Conservation (phyloP, 805 yeast genomes). For the Monosporozyma aquatica region DNA sequence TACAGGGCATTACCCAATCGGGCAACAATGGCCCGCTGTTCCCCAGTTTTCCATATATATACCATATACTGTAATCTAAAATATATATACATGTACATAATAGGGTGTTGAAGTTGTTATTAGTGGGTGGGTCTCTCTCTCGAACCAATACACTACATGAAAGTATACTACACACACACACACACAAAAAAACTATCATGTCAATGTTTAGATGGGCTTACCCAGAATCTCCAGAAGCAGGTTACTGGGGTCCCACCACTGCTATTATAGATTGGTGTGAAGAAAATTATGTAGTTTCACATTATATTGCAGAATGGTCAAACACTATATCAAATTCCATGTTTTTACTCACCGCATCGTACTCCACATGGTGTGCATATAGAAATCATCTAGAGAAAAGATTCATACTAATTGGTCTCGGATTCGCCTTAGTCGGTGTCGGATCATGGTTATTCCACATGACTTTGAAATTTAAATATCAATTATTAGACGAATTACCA, state of each 20-base stretch:
- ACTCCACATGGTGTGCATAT: slow-evolving; percentile 52
- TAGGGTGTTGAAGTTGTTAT: too few species aligned
- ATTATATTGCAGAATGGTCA: slow-evolving; percentile 81
- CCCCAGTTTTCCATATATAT: too few species aligned
- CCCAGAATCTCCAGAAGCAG: slow-evolving; percentile 46
- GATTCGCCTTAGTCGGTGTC: slow-evolving; percentile 82
- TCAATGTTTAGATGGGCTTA: slow-evolving; percentile 33
- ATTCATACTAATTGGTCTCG: slow-evolving; percentile 61
- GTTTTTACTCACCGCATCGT: slow-evolving; percentile 49
- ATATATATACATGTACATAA: too few species aligned
- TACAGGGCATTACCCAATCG: too few species aligned
- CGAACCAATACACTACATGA: slow-evolving; percentile 33
- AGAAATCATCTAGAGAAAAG: slow-evolving; percentile 57
- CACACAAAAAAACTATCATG: slow-evolving; percentile 33
- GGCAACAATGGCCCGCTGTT: too few species aligned
- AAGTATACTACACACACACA: slow-evolving; percentile 18
- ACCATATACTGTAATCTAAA: too few species aligned
- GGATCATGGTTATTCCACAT: slow-evolving; percentile 96
- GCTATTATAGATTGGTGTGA: slow-evolving; percentile 99
- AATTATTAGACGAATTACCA: slow-evolving; percentile 88
- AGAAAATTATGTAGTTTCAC: slow-evolving; percentile 83
- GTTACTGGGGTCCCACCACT: slow-evolving; percentile 78
- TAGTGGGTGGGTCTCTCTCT: background rate
- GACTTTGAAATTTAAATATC: slow-evolving; percentile 86
- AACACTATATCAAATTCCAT: slow-evolving; percentile 73